A percentile compares a stretch with the other conserved stretches of the same genome.
Conservation (phyloP, 208 protist species). For the Tritrichomonas foetus region DNA sequence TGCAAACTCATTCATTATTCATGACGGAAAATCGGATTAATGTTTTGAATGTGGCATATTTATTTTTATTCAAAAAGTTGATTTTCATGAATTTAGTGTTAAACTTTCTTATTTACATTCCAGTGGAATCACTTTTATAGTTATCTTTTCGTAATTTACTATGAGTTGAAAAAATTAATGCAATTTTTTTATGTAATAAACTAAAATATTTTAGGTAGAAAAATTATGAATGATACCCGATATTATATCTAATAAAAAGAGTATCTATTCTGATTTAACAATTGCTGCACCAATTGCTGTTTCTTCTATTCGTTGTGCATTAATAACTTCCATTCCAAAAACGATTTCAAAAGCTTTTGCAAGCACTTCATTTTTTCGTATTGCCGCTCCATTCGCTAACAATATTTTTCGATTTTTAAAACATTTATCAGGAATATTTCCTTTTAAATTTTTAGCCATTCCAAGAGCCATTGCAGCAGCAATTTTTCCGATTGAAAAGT, state of each 20-base stretch:
- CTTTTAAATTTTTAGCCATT: not conserved
- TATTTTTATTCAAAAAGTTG: not conserved
- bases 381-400: not conserved
- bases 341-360: not conserved
- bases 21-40: not conserved
- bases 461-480: not conserved
- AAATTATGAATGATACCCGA: not conserved
- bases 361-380: not conserved
- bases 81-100: too few species aligned
- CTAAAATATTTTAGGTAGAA: not conserved
- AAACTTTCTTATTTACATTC: too few species aligned
- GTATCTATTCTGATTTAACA: not conserved
- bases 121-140: too few species aligned
- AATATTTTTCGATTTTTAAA: not conserved
- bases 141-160: too few species aligned
- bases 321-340: not conserved
- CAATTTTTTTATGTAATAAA: not conserved
- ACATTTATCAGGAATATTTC: not conserved
- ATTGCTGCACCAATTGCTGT: not conserved
- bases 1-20: not conserved
- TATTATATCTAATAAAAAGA: not conserved
- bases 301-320: not conserved
- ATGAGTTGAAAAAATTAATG: too few species aligned
- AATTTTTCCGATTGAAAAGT: conserved; percentile 17
- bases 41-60: not conserved